A percentile compares a stretch with the other conserved stretches of the same genome.
Conservation (phyloP, 1,139 yeast species). For the Taphrina betulina region DNA sequence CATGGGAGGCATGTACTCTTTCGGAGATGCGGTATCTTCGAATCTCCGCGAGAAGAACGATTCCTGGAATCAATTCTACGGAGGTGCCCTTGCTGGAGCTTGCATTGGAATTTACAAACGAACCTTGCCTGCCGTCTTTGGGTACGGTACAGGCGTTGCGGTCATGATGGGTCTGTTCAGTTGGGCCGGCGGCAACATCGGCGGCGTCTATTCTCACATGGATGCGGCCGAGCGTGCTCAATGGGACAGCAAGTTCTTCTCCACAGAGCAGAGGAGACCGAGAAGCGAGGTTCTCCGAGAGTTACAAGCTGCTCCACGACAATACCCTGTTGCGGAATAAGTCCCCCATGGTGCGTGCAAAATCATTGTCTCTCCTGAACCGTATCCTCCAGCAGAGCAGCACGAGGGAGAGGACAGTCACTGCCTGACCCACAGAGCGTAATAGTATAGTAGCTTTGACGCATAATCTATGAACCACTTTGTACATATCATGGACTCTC, state of each 20-base stretch:
- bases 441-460: no score
- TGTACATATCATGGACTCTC: no score
- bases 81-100: slow-evolving; percentile 55
- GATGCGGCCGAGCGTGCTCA: slow-evolving; percentile 18
- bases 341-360: no score
- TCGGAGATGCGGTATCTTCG: slow-evolving; percentile 47
- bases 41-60: slow-evolving; percentile 51
- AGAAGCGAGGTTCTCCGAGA: slow-evolving; percentile 34
- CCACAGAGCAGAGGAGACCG: slow-evolving; percentile 34
- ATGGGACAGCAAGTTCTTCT: slow-evolving; percentile 22
- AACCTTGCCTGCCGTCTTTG: slow-evolving; percentile 50
- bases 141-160: slow-evolving; percentile 49
- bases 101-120: slow-evolving; percentile 47
- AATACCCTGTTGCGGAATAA: slow-evolving; percentile 13
- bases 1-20: slow-evolving; percentile 48
- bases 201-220: slow-evolving; percentile 29
- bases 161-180: slow-evolving; percentile 44
- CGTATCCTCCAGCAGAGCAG: no score
- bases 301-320: slow-evolving; percentile 21
- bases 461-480: no score
- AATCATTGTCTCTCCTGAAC: no score
- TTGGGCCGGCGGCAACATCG: slow-evolving; percentile 35
- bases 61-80: slow-evolving; percentile 51
- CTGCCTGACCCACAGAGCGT: no score
- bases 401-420: no score